Conservation (phyloP, 257 asterid species). For the Voacanga thouarsii region DNA sequence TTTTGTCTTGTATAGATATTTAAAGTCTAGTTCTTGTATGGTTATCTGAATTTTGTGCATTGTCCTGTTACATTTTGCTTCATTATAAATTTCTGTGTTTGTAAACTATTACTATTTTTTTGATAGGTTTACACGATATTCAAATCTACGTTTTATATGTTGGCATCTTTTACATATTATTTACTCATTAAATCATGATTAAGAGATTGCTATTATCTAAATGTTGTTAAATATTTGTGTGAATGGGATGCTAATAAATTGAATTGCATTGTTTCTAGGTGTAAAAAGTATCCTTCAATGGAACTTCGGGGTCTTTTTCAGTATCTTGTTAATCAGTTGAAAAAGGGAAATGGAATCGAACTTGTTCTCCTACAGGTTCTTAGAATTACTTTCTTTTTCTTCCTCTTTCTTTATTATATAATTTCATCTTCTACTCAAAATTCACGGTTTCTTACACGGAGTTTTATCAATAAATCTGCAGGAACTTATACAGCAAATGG, state of each 20-base stretch:
- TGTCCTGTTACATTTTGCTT: neutral
- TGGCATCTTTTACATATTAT: neutral
- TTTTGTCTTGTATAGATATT: neutral
- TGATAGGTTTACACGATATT: neutral
- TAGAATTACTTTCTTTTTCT: conserved; percentile 8
- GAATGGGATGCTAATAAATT: conserved; percentile 3
- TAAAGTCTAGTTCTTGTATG: neutral
- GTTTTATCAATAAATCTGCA: conserved; percentile 37
- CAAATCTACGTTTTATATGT: neutral
- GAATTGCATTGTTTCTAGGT: conserved; percentile 45
- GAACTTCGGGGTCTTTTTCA: conserved; percentile 99
- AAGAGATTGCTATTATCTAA: neutral
- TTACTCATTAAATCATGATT: neutral
- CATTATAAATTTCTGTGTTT: neutral
- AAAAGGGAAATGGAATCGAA: conserved; percentile 95
- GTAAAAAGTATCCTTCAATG: conserved; percentile 99
- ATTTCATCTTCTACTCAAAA: conserved; percentile 12
- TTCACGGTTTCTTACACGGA: conserved; percentile 16
- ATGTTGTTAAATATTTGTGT: neutral
- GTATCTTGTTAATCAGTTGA: conserved; percentile 95
- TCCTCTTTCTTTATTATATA: conserved; percentile 15
- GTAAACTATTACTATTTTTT: neutral
- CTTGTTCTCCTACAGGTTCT: conserved; percentile 90
- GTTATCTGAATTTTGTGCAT: neutral
- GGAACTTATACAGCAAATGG: conserved; percentile 99